Conservation (phyloP, 73 alveolate genomes). For the Paramecium tetraurelia region DNA sequence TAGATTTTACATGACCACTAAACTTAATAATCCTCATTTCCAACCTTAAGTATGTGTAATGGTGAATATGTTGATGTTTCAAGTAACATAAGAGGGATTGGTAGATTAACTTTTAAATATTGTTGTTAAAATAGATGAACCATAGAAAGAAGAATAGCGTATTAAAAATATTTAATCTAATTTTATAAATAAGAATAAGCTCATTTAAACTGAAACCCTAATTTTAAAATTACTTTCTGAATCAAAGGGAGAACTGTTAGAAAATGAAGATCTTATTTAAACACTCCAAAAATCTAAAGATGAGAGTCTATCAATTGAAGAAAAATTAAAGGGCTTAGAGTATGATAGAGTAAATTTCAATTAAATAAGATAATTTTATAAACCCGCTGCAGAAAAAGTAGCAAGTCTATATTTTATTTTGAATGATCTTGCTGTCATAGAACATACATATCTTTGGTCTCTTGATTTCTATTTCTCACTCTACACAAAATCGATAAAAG, state of each 20-base stretch:
- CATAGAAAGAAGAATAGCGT: conserved; percentile 68
- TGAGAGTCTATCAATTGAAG: conserved; percentile 67
- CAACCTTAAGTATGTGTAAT: conserved; percentile 99
- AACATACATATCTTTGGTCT: conserved; percentile 84
- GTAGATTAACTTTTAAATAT: conserved; percentile 75
- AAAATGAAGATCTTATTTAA: conserved; percentile 78
- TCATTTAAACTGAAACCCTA: conserved; percentile 49
- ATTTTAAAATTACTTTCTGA: conserved; percentile 51
- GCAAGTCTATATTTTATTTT: conserved; percentile 80
- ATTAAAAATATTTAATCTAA: conserved; percentile 70
- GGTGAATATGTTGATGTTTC: conserved; percentile 96
- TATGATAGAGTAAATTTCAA: conserved; percentile 64
- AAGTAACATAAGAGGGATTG: conserved; percentile 97
- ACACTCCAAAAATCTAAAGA: conserved; percentile 78
- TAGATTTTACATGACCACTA: conserved; percentile 97
- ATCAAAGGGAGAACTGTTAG: conserved; percentile 72
- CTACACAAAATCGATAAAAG: conserved; percentile 67
- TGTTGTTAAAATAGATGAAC: conserved; percentile 63
- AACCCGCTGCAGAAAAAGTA: conserved; percentile 77
- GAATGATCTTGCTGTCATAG: conserved; percentile 73
- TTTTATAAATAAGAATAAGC: conserved; percentile 52
- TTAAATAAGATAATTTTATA: conserved; percentile 65
- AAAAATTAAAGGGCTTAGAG: conserved; percentile 67
- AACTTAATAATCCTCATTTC: conserved; percentile 98
- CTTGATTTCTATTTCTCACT: conserved; percentile 66